Conservation (phyloP, 331 rosid species). For the Quercus phellos region DNA sequence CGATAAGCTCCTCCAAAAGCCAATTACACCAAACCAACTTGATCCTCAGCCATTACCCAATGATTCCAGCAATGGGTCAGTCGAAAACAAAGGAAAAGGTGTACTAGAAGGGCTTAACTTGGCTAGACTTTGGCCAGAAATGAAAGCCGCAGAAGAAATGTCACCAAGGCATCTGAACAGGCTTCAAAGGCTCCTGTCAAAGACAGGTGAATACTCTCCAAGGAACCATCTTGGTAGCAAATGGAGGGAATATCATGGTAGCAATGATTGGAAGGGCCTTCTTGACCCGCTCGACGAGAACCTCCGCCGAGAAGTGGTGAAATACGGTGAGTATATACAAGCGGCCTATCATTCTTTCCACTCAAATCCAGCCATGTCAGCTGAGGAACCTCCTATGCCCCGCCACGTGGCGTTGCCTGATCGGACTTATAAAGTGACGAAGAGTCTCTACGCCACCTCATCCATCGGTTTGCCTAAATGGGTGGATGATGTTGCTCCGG, state of each 20-base stretch:
- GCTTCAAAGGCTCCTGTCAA: constrained; percentile 59
- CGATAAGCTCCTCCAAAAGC: constrained; percentile 57
- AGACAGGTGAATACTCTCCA: constrained; percentile 67
- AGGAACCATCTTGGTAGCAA: constrained; percentile 49
- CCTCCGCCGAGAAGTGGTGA: constrained; percentile 85
- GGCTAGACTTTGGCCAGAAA: constrained; percentile 56
- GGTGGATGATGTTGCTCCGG: constrained; percentile 80
- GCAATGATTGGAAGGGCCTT: constrained; percentile 70
- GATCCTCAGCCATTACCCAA: constrained; percentile 8
- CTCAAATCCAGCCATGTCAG: constrained; percentile 65
- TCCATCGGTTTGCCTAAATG: constrained; percentile 69
- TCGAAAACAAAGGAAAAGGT: constrained; percentile 37
- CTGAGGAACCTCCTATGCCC: constrained; percentile 39
- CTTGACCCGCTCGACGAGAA: constrained; percentile 84
- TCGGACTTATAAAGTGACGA: constrained; percentile 64
- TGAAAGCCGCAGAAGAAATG: constrained; percentile 70
- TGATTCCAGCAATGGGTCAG: constrained; percentile 5
- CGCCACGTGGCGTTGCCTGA: constrained; percentile 55
- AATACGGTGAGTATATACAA: constrained; percentile 82
- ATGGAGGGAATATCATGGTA: constrained; percentile 83
- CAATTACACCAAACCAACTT: constrained; percentile 13
- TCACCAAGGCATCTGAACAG: constrained; percentile 68
- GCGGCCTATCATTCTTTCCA: constrained; percentile 80
- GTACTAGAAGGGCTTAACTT: constrained; percentile 49
- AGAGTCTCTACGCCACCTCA: constrained; percentile 81